Evolutionary conservation across 1,139 yeast genomes (phyloP), one percentile per base, ranked within the genome.

Genomic region (Spathaspora sp.): DNA sequence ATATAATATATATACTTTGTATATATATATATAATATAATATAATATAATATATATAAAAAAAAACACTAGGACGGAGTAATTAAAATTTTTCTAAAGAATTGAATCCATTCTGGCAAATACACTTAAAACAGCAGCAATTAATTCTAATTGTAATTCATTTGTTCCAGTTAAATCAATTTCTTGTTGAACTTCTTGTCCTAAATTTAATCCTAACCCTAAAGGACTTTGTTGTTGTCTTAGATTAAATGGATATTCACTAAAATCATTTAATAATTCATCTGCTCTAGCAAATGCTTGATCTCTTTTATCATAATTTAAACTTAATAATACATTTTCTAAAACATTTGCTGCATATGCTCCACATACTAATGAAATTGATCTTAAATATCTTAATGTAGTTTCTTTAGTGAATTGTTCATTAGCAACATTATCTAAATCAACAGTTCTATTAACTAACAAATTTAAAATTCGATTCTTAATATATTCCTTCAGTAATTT

Each of bases 291-390:
- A 65, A 91, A 88, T 0, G 98, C 98, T 57, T 86, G 85, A 64
- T 95, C 99, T 59, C 98, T 82, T 54, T 85, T 88, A 56, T 90
- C 97, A 63, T 89, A 90, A 56, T 86, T 86, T 55, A 91, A 74
- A 33, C 85, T 78, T 43, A 86, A 76, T 49, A 91, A 75, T 6
- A 90, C 95, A 61, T 93, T 95, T 62, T 93, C 99, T 58, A 93
- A 78, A 15, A 93, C 99, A 61, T 90, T 93, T 40, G 97, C 99
- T 38, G 98, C 97, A 63, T 89, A 89, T 11, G 97, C 82, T 15
- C 96, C 96, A 58, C 93, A 84, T 20, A 90, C 89, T 57, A 95
- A 78, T 15, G 95, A 80, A 43, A 93, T 76, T 4, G 96, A 77
- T 59, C 99, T 81, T 51, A 93, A 74, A 60, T 80, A 77, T 56